Evolutionary conservation across 306 rosid species (phyloP).

Genomic region (Neltuma alba): DNA sequence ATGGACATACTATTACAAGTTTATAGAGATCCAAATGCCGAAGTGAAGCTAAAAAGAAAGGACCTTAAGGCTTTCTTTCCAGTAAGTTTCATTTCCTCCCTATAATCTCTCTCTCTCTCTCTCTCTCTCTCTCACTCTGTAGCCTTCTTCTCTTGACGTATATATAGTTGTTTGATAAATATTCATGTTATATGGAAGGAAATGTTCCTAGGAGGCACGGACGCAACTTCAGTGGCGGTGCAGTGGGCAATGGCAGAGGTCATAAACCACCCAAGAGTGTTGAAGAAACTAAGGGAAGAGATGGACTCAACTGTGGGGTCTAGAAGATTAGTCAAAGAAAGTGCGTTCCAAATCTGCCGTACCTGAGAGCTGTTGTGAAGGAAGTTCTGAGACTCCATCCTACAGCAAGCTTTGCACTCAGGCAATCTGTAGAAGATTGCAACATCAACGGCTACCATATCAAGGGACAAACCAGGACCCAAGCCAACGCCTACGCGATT

Average conservation of each 20-base stretch:
- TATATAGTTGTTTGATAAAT: no score
- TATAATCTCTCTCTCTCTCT: no score
- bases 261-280: slow-evolving; percentile 38
- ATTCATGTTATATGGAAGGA: no score
- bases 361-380: slow-evolving; percentile 24
- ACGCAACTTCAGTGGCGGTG: neutral
- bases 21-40: no score
- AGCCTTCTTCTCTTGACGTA: no score
- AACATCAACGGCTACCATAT: slow-evolving; percentile 45
- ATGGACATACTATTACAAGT: no score
- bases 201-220: no score
- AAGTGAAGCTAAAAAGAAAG: no score
- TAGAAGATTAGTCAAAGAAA: slow-evolving; percentile 20
- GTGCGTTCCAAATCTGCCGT: slow-evolving; percentile 40
- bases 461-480: slow-evolving; percentile 35
- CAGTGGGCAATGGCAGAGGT: slow-evolving; percentile 58
- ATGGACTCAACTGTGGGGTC: no score
- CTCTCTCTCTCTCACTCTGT: no score
- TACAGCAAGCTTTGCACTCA: slow-evolving; percentile 39
- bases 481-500: slow-evolving; percentile 49
- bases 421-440: slow-evolving; percentile 40
- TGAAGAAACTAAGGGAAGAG: neutral
- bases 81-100: no score
- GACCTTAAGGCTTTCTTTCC: no score
- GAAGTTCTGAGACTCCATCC: slow-evolving; percentile 46